Percentiles rank a stretch among this genome's conserved stretches.
These are phyloP conservation scores for Leishmania gerbilli DNA, from an alignment of 208 protist species.

Conservation along the genomic window DNA sequence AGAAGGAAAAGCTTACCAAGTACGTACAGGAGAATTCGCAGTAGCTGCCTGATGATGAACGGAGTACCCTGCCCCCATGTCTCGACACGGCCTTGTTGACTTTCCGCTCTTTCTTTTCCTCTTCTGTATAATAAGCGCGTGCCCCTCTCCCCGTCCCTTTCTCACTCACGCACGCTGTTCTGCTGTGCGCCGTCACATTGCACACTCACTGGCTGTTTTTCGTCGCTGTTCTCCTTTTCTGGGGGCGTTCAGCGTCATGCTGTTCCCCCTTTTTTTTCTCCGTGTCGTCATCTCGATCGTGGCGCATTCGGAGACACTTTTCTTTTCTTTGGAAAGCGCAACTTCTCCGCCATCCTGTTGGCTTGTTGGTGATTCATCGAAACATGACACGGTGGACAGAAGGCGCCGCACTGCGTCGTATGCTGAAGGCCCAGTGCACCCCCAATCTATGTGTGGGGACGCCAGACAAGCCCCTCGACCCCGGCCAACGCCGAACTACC, in stretches of 20 bases:
- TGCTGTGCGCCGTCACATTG: neutral
- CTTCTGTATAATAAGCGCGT: neutral
- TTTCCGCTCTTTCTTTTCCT: slow-evolving; percentile 6
- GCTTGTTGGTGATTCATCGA: neutral
- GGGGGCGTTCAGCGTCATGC: neutral
- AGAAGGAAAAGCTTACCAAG: slow-evolving; percentile 35
- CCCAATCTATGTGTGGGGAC: neutral
- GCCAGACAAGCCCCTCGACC: neutral
- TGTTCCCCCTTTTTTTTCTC: neutral
- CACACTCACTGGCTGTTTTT: neutral
- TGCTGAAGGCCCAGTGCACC: neutral
- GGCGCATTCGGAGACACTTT: neutral
- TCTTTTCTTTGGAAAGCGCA: neutral
- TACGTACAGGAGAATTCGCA: slow-evolving; percentile 18
- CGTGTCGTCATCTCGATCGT: neutral
- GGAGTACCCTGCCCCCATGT: neutral
- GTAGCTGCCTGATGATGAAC: neutral
- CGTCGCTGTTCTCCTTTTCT: neutral
- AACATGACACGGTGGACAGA: neutral
- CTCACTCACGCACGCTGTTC: neutral
- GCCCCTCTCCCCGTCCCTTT: neutral
- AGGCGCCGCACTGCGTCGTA: neutral
- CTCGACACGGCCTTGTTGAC: neutral
- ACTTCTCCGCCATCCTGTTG: neutral
- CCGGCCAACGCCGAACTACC: neutral